These are phyloP conservation scores for Phytophthora meadii DNA, from an alignment of 352 stramenopile genomes.

Conservation along the genomic window DNA sequence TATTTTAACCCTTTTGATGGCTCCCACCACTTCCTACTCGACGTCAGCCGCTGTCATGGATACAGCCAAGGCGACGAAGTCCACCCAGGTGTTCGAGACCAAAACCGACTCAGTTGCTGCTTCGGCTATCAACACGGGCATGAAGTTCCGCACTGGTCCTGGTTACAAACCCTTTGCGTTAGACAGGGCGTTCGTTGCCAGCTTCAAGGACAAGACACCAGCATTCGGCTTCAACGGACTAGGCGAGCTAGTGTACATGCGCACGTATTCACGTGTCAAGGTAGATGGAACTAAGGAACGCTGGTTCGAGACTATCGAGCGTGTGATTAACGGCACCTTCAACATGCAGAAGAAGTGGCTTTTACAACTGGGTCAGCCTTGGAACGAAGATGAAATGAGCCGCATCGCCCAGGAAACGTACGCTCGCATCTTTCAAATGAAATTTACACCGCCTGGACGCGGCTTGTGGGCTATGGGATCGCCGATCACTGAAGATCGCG, in stretches of 20 bases:
- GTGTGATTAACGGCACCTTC: slow-evolving; percentile 95
- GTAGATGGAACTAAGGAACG: slow-evolving; percentile 80
- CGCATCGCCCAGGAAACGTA: slow-evolving; percentile 91
- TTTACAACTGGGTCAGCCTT: slow-evolving; percentile 51
- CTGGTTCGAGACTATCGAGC: slow-evolving; percentile 93
- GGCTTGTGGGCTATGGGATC: slow-evolving; percentile 96
- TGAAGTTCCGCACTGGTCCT: slow-evolving; percentile 23
- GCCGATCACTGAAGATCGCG: slow-evolving; percentile 86
- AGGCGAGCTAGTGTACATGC: slow-evolving; percentile 92
- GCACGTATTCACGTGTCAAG: slow-evolving; percentile 92
- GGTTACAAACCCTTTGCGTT: slow-evolving; percentile 36
- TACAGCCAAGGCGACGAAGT: background rate
- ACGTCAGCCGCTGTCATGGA: slow-evolving; percentile 15
- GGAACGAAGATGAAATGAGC: slow-evolving; percentile 69
- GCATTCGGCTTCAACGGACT: slow-evolving; percentile 95
- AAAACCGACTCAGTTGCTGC: slow-evolving; percentile 9
- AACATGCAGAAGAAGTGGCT: slow-evolving; percentile 93
- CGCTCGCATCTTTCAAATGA: slow-evolving; percentile 93
- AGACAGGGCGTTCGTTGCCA: slow-evolving; percentile 51
- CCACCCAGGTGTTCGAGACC: slow-evolving; percentile 17
- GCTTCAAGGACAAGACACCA: slow-evolving; percentile 56
- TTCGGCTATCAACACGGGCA: slow-evolving; percentile 20
- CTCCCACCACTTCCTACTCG: slow-evolving; percentile 23
- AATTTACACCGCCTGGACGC: slow-evolving; percentile 93
- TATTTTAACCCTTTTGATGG: slow-evolving; percentile 14